Evolutionary conservation across 1,139 yeast species (phyloP).

Genomic region (Candida glucosophila): DNA sequence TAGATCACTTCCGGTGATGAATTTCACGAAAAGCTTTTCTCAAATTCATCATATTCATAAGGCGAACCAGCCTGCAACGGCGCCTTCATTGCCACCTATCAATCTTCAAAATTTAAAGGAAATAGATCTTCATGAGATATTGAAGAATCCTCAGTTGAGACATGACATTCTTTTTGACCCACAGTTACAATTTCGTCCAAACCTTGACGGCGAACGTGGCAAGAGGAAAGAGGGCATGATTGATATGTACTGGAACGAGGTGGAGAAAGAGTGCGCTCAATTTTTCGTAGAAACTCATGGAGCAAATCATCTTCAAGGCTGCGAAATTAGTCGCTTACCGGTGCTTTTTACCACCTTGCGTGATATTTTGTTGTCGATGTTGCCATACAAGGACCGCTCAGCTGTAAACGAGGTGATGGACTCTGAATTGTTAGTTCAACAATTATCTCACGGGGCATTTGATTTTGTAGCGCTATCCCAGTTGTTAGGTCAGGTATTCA

Average conservation of each 20-base stretch:
- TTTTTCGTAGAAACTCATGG: conserved; percentile 15
- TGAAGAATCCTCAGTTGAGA: conserved; percentile 85
- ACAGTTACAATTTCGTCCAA: conserved; percentile 84
- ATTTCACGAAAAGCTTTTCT: conserved; percentile 16
- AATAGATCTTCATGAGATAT: conserved; percentile 80
- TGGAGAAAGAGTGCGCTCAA: conserved; percentile 52
- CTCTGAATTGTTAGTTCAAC: conserved; percentile 69
- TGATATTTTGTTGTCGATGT: conserved; percentile 64
- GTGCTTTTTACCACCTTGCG: conserved; percentile 67
- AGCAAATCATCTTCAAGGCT: conserved; percentile 6
- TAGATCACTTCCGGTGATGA: conserved; percentile 37
- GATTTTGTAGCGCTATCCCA: conserved; percentile 62
- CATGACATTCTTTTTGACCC: conserved; percentile 94
- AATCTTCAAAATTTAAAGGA: conserved; percentile 77
- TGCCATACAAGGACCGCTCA: conserved; percentile 71
- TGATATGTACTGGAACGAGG: conserved; percentile 77
- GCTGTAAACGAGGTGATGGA: conserved; percentile 71
- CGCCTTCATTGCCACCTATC: conserved; percentile 64
- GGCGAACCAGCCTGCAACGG: conserved; percentile 6
- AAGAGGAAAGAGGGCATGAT: conserved; percentile 65
- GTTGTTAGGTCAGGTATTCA: conserved; percentile 66
- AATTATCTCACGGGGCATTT: conserved; percentile 57
- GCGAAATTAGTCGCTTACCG: conserved; percentile 46
- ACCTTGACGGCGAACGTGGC: conserved; percentile 86
- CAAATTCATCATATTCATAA: conserved; percentile 6